Evolutionary conservation across 352 stramenopile genomes (phyloP).

Genomic region (Phytophthora constricta): DNA sequence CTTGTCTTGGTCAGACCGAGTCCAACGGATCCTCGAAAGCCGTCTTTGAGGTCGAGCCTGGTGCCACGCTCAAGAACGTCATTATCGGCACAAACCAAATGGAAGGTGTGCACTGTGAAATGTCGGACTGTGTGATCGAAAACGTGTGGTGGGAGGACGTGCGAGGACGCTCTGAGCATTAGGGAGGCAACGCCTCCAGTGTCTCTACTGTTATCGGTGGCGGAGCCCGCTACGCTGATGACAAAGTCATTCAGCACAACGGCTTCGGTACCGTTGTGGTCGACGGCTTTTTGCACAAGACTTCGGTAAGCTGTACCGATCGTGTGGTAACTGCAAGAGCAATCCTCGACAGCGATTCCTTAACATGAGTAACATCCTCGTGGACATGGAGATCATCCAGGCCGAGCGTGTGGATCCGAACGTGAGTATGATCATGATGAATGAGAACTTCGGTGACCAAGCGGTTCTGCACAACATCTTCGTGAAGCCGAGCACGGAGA

Average conservation of each 20-base stretch:
- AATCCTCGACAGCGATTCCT: constrained; percentile 45
- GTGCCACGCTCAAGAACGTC: constrained; percentile 51
- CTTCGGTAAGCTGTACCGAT: constrained; percentile 36
- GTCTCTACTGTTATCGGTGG: constrained; percentile 43
- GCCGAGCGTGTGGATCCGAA: constrained; percentile 35
- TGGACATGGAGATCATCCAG: constrained; percentile 32
- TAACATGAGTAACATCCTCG: constrained; percentile 43
- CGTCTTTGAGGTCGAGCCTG: constrained; percentile 43
- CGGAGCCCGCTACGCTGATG: constrained; percentile 49
- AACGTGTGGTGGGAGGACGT: constrained; percentile 43
- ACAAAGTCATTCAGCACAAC: constrained; percentile 51
- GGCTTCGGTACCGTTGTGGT: constrained; percentile 14
- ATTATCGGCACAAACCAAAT: constrained; percentile 55
- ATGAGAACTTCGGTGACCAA: constrained; percentile 44
- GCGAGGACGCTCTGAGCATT: constrained; percentile 45
- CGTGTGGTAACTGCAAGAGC: constrained; percentile 44
- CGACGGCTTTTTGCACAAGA: constrained; percentile 24
- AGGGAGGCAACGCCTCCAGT: constrained; percentile 40
- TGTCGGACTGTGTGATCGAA: constrained; percentile 43
- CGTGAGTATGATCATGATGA: constrained; percentile 49
- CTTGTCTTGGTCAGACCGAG: constrained; percentile 41
- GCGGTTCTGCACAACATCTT: constrained; percentile 46
- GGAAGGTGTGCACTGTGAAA: constrained; percentile 43
- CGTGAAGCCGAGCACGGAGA: constrained; percentile 23
- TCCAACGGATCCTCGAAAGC: constrained; percentile 24